Percentiles rank a stretch among this genome's conserved stretches.
Conservation (phyloP, 2,329 filamentous ascomycete species). For the Seiridium cupressi region DNA sequence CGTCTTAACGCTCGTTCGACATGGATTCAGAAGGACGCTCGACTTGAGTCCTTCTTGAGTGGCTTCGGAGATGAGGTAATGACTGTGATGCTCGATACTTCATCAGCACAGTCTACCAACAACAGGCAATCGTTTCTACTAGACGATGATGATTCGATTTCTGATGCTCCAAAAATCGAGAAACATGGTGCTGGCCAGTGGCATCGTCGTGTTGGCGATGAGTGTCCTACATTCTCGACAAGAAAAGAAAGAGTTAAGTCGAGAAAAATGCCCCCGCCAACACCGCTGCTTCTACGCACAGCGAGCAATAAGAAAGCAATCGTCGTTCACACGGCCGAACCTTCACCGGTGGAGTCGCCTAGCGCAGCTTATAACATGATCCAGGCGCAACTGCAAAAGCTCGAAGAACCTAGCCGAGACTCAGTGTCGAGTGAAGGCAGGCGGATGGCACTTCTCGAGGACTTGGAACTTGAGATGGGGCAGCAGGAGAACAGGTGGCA, state of each 20-base stretch:
- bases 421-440: conserved; percentile 36
- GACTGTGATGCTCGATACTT: conserved; percentile 43
- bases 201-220: conserved; percentile 58
- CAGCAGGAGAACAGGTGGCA: conserved; percentile 60
- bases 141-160: conserved; percentile 22
- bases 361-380: conserved; percentile 47
- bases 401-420: conserved; percentile 40
- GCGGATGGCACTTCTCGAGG: conserved; percentile 50
- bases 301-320: conserved; percentile 38
- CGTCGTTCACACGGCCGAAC: conserved; percentile 45
- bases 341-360: conserved; percentile 53
- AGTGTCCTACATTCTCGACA: conserved; percentile 57
- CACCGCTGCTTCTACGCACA: conserved; percentile 49
- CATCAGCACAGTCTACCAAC: conserved; percentile 16
- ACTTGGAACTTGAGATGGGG: conserved; percentile 62
- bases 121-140: conserved; percentile 25
- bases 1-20: conserved; percentile 39
- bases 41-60: conserved; percentile 4
- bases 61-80: conserved; percentile 30
- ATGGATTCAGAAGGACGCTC: conserved; percentile 31
- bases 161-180: conserved; percentile 14
- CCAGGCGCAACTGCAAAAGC: conserved; percentile 48
- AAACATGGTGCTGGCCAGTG: conserved; percentile 30
- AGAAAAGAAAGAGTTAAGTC: conserved; percentile 42
- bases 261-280: conserved; percentile 55